Evolutionary conservation across 371 early-diverging fungal genomes (phyloP).

Genomic region (Mucor indicus): DNA sequence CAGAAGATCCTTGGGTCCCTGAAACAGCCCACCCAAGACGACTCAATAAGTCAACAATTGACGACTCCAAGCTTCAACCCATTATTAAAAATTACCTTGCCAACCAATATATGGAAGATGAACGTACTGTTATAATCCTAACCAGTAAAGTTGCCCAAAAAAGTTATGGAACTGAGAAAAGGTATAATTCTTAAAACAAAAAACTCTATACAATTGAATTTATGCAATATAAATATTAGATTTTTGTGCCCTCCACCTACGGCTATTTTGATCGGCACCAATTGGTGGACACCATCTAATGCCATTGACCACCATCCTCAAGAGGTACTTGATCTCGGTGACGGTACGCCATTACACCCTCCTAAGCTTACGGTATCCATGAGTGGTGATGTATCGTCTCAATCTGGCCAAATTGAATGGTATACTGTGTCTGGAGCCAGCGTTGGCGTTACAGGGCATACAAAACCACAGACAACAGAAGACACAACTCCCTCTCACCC

Average conservation of each 20-base stretch:
- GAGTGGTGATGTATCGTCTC: slow-evolving; percentile 23
- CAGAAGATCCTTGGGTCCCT: too few relatives aligned
- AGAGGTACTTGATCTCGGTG: too few relatives aligned
- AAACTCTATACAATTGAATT: neutral
- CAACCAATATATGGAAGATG: slow-evolving; percentile 26
- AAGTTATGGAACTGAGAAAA: slow-evolving; percentile 75
- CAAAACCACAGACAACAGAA: slow-evolving; percentile 7
- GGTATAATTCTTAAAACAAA: slow-evolving; percentile 14
- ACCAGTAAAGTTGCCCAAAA: slow-evolving; percentile 77
- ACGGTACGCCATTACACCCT: slow-evolving; percentile 4
- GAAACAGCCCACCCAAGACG: too few relatives aligned
- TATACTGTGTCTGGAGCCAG: slow-evolving; percentile 22
- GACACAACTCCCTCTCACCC: neutral
- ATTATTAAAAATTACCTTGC: slow-evolving; percentile 41
- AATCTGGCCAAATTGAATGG: slow-evolving; percentile 34
- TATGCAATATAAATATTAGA: slow-evolving; percentile 12
- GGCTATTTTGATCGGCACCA: slow-evolving; percentile 64
- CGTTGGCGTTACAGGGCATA: slow-evolving; percentile 22
- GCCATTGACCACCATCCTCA: neutral
- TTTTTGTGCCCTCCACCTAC: slow-evolving; percentile 72
- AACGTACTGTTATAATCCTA: slow-evolving; percentile 62
- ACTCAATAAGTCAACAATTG: neutral
- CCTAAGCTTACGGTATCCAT: slow-evolving; percentile 22
- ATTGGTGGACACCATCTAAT: slow-evolving; percentile 50
- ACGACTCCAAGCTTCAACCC: slow-evolving; percentile 20